These are phyloP conservation scores for Aspergillus diversus DNA, from an alignment of 495 filamentous ascomycete species.

Conservation along the genomic window DNA sequence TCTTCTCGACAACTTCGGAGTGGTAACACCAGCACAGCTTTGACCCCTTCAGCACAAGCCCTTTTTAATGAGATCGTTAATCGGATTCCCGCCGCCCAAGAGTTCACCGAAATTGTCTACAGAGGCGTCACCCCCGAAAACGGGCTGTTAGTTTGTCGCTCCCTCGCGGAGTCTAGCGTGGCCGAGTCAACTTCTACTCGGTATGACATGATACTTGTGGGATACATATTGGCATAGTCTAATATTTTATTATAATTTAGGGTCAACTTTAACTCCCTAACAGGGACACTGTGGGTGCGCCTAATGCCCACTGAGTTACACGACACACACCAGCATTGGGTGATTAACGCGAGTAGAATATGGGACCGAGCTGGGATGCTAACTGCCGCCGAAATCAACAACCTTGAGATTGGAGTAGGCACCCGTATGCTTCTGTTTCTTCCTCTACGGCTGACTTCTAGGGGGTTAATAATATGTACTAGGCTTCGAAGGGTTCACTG, in stretches of 20 bases:
- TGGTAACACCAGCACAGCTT: not conserved
- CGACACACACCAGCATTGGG: not conserved
- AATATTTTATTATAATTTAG: not conserved
- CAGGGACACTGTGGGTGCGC: constrained; percentile 1
- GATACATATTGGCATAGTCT: not conserved
- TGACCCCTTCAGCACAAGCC: not conserved
- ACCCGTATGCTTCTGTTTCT: not conserved
- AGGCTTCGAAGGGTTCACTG: constrained; percentile 2
- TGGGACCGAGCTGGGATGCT: not conserved
- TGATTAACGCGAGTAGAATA: not conserved
- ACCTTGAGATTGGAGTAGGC: not conserved
- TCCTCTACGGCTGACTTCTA: not conserved
- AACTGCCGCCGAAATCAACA: not conserved
- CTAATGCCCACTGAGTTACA: not conserved
- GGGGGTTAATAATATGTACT: constrained; percentile 1
- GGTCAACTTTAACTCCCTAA: not conserved
- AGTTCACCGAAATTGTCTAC: not conserved
- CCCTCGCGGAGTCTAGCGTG: not conserved
- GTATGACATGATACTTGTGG: constrained; percentile 1
- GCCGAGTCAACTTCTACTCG: not conserved
- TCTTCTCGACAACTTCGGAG: constrained; percentile 1
- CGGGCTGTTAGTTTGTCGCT: not conserved
- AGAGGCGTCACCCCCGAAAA: constrained; percentile 1
- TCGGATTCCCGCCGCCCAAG: not conserved
- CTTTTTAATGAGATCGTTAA: not conserved